phyloP scores from a whole-genome alignment of 208 protist genomes.

The Naegleria fowleri region DNA sequence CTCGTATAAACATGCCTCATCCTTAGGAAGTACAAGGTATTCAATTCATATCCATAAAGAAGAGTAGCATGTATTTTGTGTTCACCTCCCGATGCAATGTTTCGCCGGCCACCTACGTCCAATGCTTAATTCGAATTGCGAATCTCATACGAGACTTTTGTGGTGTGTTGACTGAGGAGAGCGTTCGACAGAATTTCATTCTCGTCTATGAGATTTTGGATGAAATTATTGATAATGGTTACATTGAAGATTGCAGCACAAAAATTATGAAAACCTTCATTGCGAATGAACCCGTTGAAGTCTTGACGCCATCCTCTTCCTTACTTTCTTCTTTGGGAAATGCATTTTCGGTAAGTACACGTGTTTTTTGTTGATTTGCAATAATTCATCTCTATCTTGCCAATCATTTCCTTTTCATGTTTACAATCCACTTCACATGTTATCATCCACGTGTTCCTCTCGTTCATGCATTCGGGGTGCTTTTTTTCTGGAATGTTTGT shows the following conservation, averaged over 20 bases:
- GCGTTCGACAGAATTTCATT: slow-evolving; percentile 71
- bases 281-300: slow-evolving; percentile 56
- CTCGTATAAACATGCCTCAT: slow-evolving; percentile 41
- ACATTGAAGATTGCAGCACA: slow-evolving; percentile 64
- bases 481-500: too few species aligned
- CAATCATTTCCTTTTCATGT: too few species aligned
- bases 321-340: slow-evolving; percentile 35
- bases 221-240: slow-evolving; percentile 74
- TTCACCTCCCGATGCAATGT: slow-evolving; percentile 63
- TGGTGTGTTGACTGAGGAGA: slow-evolving; percentile 71
- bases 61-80: slow-evolving; percentile 67
- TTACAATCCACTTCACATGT: slow-evolving; percentile 21
- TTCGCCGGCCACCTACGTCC: slow-evolving; percentile 60
- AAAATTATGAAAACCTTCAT: slow-evolving; percentile 69
- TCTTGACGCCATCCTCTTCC: slow-evolving; percentile 33
- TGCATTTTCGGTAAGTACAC: slow-evolving; percentile 27
- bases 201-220: slow-evolving; percentile 83
- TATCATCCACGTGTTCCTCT: too few species aligned
- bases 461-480: too few species aligned
- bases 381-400: not conserved
- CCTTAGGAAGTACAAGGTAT: slow-evolving; percentile 61
- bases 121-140: slow-evolving; percentile 60
- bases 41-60: slow-evolving; percentile 64
- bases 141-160: slow-evolving; percentile 74
- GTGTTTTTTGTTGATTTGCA: not conserved